Percentiles rank a stretch among this genome's conserved stretches.
These are phyloP conservation scores for Gonium pectorale DNA, from an alignment of 139 green algal species.

Conservation along the genomic window DNA sequence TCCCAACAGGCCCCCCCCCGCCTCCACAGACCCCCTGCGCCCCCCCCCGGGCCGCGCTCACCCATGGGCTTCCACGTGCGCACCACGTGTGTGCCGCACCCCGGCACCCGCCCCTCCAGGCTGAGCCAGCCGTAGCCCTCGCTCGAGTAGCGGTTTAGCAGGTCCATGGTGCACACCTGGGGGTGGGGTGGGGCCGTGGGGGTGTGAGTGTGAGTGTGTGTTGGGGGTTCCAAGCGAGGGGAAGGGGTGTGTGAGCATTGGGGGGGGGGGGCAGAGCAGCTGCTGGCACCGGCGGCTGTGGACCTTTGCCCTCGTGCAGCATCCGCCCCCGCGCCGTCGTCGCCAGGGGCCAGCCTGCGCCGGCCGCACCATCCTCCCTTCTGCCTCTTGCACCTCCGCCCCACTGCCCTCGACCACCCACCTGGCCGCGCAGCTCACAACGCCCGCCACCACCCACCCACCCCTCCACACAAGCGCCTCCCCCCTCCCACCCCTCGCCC, in stretches of 20 bases:
- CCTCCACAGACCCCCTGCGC: not conserved
- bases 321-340: not conserved
- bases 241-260: not conserved
- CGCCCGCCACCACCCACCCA: too few relatives aligned
- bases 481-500: not conserved
- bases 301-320: not conserved
- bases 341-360: too few relatives aligned
- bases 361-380: not conserved
- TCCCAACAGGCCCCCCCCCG: not conserved
- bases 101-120: slow-evolving; percentile 47
- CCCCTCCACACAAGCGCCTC: too few relatives aligned
- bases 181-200: not conserved
- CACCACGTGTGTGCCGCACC: slow-evolving; percentile 53
- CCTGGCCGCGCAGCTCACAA: too few relatives aligned
- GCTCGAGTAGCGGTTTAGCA: slow-evolving; percentile 64
- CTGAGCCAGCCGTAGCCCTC: slow-evolving; percentile 71
- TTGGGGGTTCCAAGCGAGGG: too few relatives aligned
- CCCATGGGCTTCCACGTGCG: slow-evolving; percentile 67
- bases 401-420: not conserved
- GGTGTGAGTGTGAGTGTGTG: too few relatives aligned
- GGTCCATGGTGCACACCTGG: slow-evolving; percentile 70
- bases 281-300: not conserved
- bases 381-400: not conserved
- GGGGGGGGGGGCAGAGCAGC: not conserved
- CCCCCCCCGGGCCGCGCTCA: slow-evolving; percentile 32